Base-by-base conservation (phyloP, 805 yeast genomes). In the Yarrowia yakushimensis region DNA sequence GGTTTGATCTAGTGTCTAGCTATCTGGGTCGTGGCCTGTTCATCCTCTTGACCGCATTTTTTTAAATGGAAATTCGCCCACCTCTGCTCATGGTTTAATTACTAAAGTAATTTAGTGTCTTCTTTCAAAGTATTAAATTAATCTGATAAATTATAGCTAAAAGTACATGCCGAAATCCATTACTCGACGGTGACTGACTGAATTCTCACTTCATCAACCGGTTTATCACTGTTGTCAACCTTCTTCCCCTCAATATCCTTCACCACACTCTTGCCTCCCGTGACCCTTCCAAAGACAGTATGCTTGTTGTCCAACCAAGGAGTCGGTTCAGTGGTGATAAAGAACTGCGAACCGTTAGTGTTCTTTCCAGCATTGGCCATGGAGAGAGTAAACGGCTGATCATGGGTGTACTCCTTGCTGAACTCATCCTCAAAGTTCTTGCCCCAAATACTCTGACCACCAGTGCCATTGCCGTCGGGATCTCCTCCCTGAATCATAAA, bases 401-500 rank as follows among this genome's bases (percentile, higher is more conserved):
- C 84, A 67, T 82, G 85, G 42, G 72, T 69, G 63, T 78, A 68
- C 43, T 75, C 69, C 68, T 80, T 79, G 68, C 78, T 75, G 43
- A 73, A 72, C 67, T 82, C 86, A 65, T 82, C 85, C 67, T 79
- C 81, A 62, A 76, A 76, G 8, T 65, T 63, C 31, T 64, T 64
- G 2, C 74, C 73, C 76, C 76, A 76, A n/a, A 74, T 70, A 41
- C 73, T 67, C 42, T 73, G 73, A 4, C 79, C 79, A 6, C 79
- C 79, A 1, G 77, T 73, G 6, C 79, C 79, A 62, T 75, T 75
- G 6, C 79, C 79, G 3, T 67, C 61, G 55, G 84, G 85, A 72
- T 83, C 86, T 23, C 86, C 86, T 43, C 83, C 82, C 69, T 83
- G 86, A 66, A 84, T 79, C 86, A 83, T 83, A 67, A 83, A 83